Base-by-base conservation (phyloP, 2,329 filamentous ascomycete species). In the Pezicula neosporulosa region DNA sequence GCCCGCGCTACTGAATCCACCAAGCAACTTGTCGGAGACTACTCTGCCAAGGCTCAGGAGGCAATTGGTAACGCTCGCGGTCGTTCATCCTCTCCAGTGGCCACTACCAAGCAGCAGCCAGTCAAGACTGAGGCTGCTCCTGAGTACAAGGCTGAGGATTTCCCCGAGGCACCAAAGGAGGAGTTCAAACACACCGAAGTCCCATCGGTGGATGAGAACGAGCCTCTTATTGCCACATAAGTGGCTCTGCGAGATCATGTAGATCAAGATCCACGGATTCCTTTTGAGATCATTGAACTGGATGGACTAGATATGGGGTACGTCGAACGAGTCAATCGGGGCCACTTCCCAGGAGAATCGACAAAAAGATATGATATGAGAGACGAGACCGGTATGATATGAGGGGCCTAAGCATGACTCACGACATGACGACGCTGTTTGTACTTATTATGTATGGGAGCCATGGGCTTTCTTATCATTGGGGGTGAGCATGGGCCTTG, bases 21-120 rank as follows among this genome's bases (percentile, higher is more conserved):
- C 63, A 87, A 86, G 77, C 78, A 85, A 67, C 85, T 86, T 63
- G 77, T 85, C 62, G 82, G 81, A 38, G 83, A 87, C 64, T 85
- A 87, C 69, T 82, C 82, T 27, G 74, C 77, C 66, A 87, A 87
- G 77, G 83, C 85, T 50, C 83, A 86, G 71, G 74, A 80, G 60
- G 73, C 86, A 66, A 75, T 87, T 59, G 76, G 77, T 52, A 77
- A 77, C 60, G 63, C 61, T 30, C 60, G 63, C 44, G 58, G 56
- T 45, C 60, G 63, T 48, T 65, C 62, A 12, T 47, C 48, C 13
- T 67, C 65, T 3, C 64, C 64, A 46, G 48, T 51, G 8, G 54
- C 55, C 15, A 54, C 55, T 19, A 48, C 52, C 24, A 61, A 60
- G 45, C 18, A 37, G 7, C 8, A 41, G 15, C 52, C 60, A 37